Conservation (phyloP, 345 rosid genomes). For the Ceriops tagal region DNA sequence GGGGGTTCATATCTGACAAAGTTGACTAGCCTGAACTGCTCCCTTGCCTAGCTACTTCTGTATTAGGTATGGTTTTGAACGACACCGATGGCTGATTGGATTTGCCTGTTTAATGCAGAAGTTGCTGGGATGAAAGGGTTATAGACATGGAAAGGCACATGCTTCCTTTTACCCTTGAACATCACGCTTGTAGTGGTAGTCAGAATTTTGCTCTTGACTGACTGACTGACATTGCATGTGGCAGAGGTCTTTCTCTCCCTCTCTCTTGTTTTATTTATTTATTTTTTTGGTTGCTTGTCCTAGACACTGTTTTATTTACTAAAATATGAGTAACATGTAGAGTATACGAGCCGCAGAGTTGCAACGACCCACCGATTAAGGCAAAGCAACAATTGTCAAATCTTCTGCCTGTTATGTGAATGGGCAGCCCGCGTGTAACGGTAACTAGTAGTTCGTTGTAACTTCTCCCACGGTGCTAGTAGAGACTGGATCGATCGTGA, state of each 20-base stretch:
- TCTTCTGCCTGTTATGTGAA: background rate
- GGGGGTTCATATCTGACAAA: background rate
- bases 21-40: background rate
- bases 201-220: background rate
- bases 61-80: background rate
- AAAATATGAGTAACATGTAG: background rate
- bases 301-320: background rate
- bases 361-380: background rate
- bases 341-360: background rate
- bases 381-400: conserved; percentile 3
- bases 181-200: background rate
- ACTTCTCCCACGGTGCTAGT: too few species aligned
- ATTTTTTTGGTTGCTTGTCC: background rate
- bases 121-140: background rate
- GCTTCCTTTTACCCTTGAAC: background rate
- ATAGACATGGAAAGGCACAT: background rate
- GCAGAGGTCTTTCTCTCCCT: too few species aligned
- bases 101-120: background rate
- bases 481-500: too few species aligned
- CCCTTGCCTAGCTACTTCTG: background rate
- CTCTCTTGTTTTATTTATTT: background rate
- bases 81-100: background rate
- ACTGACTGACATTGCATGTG: background rate
- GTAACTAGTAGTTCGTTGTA: too few species aligned
- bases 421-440: too few species aligned